These are phyloP conservation scores for Colletotrichum siamense DNA, from an alignment of 2,329 filamentous ascomycete genomes.

Conservation along the genomic window DNA sequence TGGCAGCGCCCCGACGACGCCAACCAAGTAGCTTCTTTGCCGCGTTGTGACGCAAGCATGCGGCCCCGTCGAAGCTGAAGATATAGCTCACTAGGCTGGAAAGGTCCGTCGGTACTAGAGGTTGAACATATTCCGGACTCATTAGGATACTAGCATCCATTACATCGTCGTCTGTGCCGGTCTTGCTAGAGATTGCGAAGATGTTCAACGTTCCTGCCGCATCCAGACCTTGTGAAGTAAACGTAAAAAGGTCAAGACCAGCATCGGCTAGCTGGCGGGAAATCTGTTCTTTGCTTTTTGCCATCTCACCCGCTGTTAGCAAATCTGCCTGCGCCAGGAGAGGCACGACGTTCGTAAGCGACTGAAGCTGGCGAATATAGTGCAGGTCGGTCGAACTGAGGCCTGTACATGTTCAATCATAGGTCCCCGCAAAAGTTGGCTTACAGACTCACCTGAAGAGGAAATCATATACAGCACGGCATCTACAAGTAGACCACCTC, in stretches of 20 bases:
- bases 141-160: slow-evolving; percentile 96
- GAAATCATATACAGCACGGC: slow-evolving; percentile 82
- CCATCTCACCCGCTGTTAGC: slow-evolving; percentile 62
- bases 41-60: slow-evolving; percentile 82
- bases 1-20: slow-evolving; percentile 44
- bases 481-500: slow-evolving; percentile 85
- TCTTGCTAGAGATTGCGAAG: slow-evolving; percentile 80
- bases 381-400: slow-evolving; percentile 61
- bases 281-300: slow-evolving; percentile 65
- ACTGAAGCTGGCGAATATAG: slow-evolving; percentile 72
- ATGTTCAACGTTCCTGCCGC: slow-evolving; percentile 46
- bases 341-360: slow-evolving; percentile 84
- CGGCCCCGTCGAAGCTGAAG: slow-evolving; percentile 78
- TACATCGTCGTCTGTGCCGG: slow-evolving; percentile 74
- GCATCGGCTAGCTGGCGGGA: slow-evolving; percentile 59
- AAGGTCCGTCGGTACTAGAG: slow-evolving; percentile 79
- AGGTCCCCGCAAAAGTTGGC: slow-evolving; percentile 38
- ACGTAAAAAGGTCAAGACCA: slow-evolving; percentile 70
- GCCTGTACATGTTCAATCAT: slow-evolving; percentile 44
- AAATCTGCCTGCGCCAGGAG: slow-evolving; percentile 80
- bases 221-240: slow-evolving; percentile 48
- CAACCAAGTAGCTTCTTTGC: slow-evolving; percentile 83
- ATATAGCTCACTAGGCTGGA: slow-evolving; percentile 70
- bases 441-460: slow-evolving; percentile 61
- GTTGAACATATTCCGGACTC: slow-evolving; percentile 88